Conservation (phyloP, 441 rosid genomes). For the Syzygium syzygioides region DNA sequence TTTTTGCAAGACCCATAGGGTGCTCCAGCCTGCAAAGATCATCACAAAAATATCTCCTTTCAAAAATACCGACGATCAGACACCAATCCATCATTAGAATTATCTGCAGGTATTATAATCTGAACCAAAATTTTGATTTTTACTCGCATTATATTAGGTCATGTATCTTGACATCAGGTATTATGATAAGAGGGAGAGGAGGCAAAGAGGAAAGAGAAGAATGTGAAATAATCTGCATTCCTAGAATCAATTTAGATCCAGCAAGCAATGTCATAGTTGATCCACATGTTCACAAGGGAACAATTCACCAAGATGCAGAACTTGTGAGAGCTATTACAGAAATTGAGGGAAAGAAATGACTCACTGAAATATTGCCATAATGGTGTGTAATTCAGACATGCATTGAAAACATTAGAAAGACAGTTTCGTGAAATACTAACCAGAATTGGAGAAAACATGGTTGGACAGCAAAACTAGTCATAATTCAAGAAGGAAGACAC, state of each 20-base stretch:
- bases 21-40: slow-evolving; percentile 59
- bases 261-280: not conserved
- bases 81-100: not conserved
- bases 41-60: slow-evolving; percentile 1
- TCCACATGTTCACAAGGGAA: not conserved
- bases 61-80: not conserved
- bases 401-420: not conserved
- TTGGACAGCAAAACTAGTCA: not conserved
- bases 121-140: not conserved
- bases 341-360: not conserved
- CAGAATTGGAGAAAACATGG: not conserved
- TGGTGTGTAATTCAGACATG: not conserved
- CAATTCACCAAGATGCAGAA: not conserved
- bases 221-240: not conserved
- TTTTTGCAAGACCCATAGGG: slow-evolving; percentile 85
- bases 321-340: not conserved
- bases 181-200: not conserved
- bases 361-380: not conserved
- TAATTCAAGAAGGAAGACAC: not conserved
- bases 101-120: not conserved
- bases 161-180: not conserved
- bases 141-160: not conserved
- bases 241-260: not conserved
- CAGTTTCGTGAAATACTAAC: not conserved
- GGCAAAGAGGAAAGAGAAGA: not conserved